These are phyloP conservation scores for Poronia punctata DNA, from an alignment of 495 filamentous ascomycete genomes.

Conservation along the genomic window DNA sequence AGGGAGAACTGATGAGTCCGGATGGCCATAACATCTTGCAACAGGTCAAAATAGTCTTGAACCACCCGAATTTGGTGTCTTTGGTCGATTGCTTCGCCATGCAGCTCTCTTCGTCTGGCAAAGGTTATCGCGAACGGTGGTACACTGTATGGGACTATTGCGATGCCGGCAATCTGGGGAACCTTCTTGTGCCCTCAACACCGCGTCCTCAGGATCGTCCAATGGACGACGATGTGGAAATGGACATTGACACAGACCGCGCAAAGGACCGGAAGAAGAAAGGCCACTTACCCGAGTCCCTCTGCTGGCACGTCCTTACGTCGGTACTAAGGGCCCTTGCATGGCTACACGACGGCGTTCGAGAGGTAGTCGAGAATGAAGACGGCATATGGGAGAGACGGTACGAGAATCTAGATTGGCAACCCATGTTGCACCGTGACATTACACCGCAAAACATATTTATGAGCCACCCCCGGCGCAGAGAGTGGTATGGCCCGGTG, in stretches of 20 bases:
- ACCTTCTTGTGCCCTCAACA: constrained; percentile 18
- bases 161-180: constrained; percentile 30
- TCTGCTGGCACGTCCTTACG: constrained; percentile 40
- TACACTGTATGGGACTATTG: constrained; percentile 34
- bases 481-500: constrained; percentile 41
- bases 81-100: constrained; percentile 20
- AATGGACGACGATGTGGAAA: neutral
- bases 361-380: constrained; percentile 1
- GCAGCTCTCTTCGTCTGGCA: neutral
- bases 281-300: constrained; percentile 31
- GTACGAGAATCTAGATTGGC: constrained; percentile 29
- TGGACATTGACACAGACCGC: neutral
- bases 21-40: constrained; percentile 2
- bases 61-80: constrained; percentile 37
- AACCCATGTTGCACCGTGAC: constrained; percentile 38
- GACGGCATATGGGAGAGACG: neutral
- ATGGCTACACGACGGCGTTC: constrained; percentile 37
- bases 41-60: constrained; percentile 22
- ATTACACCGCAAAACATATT: constrained; percentile 37
- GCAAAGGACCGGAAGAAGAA: neutral
- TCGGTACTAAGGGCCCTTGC: constrained; percentile 32
- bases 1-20: constrained; percentile 4
- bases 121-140: neutral
- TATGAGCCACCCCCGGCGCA: constrained; percentile 34
- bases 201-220: neutral